Base-by-base conservation (phyloP, 2,329 filamentous ascomycete genomes). In the Parascedosporium putredinis region DNA sequence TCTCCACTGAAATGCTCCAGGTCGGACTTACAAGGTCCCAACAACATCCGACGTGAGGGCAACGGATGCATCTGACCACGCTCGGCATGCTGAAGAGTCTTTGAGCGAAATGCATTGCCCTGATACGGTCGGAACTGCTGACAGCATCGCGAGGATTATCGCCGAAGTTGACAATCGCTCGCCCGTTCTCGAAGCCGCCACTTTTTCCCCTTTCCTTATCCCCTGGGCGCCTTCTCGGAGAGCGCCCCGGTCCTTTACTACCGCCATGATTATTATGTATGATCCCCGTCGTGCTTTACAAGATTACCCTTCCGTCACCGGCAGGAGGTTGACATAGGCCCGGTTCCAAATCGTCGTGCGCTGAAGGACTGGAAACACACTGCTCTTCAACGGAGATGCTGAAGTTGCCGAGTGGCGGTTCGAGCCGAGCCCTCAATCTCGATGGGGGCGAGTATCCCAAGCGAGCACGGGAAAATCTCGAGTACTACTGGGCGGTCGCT, bases 1-100 rank as follows among this genome's bases (percentile, higher is more conserved):
- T 9, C 18, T n/a, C n/a, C n/a, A n/a, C n/a, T n/a, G n/a, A n/a
- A n/a, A n/a, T n/a, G n/a, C n/a, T n/a, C n/a, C n/a, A n/a, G n/a
- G n/a, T n/a, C n/a, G n/a, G 18, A 74, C 79, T 60, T 74, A 87
- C 84, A 84, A 90, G 52, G 78, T 68, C 24, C 74, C 74, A 45
- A 76, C 71, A 53, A 87, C 61, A 50, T 63, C 67, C 40, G 68
- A 67, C 60, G 76, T 74, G 29, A 79, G 85, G 27, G 84, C 87
- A 53, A 94, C 73, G 0, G 85, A 88, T 5, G 86, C 79, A 36
- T 74, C 72, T 62, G 76, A 74, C 64, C 89, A 94, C 2, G 86
- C 84, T 44, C 83, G 73, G 65, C 88, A 94, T 50, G 74, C 67
- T 4, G 73, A 82, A 27, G 88, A 91, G 53, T 76, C 81, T 51